phyloP scores from a whole-genome alignment of 1,139 yeast genomes.

The Taphrina communis region DNA sequence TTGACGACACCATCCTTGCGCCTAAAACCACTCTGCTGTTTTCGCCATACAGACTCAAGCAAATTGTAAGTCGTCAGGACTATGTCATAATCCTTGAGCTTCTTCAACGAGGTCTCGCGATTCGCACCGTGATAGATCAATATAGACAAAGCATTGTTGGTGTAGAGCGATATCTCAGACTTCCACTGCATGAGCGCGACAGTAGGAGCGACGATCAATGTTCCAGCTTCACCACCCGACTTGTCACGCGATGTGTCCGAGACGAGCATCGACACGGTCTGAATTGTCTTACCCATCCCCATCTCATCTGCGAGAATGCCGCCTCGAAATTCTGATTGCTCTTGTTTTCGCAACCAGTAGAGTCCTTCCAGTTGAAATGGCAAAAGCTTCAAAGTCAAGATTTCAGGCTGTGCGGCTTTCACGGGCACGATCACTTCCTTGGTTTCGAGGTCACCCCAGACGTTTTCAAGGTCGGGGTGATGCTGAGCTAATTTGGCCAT shows the following conservation, averaged over 20 bases:
- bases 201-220: conserved; percentile 92
- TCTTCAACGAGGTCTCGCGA: conserved; percentile 58
- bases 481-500: conserved; percentile 59
- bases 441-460: conserved; percentile 68
- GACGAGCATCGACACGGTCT: conserved; percentile 85
- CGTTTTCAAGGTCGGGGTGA: conserved; percentile 77
- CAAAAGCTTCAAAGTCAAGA: conserved; percentile 71
- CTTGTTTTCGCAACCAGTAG: conserved; percentile 85
- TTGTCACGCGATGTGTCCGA: conserved; percentile 55
- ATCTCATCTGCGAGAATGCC: conserved; percentile 98
- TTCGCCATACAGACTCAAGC: conserved; percentile 82
- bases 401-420: conserved; percentile 76
- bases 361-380: conserved; percentile 95
- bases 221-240: conserved; percentile 59
- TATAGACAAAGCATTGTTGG: conserved; percentile 70
- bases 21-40: conserved; percentile 80
- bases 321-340: conserved; percentile 71
- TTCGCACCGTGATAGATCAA: conserved; percentile 85
- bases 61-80: conserved; percentile 83
- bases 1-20: conserved; percentile 72
- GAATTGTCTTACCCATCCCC: conserved; percentile 99
- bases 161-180: conserved; percentile 84
- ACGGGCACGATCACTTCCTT: conserved; percentile 60
- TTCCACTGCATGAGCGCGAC: conserved; percentile 99
- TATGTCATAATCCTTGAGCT: conserved; percentile 72